Evolutionary conservation across 1,284 basidiomycete species (phyloP), one percentile per base, ranked within the genome.

Genomic region (Flammula alnicola): DNA sequence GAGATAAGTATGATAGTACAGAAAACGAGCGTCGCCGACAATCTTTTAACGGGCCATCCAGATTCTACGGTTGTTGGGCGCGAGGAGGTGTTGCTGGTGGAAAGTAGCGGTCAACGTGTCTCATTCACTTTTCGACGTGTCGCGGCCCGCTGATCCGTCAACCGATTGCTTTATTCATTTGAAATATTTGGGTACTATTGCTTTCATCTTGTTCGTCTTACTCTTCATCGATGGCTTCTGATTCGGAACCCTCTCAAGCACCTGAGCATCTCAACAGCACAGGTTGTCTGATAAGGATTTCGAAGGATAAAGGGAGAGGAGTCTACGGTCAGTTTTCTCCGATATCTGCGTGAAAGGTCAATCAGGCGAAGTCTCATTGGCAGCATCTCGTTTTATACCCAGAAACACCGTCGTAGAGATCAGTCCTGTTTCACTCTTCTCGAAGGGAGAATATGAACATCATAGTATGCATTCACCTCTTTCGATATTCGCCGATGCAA

Each of bases 401-500:
- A 72, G 79, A 1, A 77, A 83, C 12, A 88, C 86, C 0, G 51
- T 90, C 9, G 66, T 98, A 51, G 95, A 98, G 66, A 82, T 87
- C 54, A 90, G 88, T 51, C 95, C 95, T 0, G 91, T 94, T n/a
- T 74, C 97, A 8, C 73, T 97, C 5, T 84, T 96, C 59, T 70
- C 74, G 1, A 76, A 80, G 39, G 75, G 82, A 23, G 91, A 94
- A 68, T 94, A 94, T 64, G 77, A 82, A 37, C 61, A 69, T 5
- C 78, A 88, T 63, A 88, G 86, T 47, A 57, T 42, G 23, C 17
- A 14, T 42, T 4, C 29, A 32, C 5, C n/a, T 22, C 9, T 22
- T 14, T 29, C 11, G 23, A 10, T 36, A 5, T n/a, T 20, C 11
- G 32, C 11, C 10, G 10, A 27, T 29, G 22, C 11, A 14, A 42